These are phyloP conservation scores for Globisporangium nodosum DNA, from an alignment of 352 stramenopile genomes.

Conservation along the genomic window DNA sequence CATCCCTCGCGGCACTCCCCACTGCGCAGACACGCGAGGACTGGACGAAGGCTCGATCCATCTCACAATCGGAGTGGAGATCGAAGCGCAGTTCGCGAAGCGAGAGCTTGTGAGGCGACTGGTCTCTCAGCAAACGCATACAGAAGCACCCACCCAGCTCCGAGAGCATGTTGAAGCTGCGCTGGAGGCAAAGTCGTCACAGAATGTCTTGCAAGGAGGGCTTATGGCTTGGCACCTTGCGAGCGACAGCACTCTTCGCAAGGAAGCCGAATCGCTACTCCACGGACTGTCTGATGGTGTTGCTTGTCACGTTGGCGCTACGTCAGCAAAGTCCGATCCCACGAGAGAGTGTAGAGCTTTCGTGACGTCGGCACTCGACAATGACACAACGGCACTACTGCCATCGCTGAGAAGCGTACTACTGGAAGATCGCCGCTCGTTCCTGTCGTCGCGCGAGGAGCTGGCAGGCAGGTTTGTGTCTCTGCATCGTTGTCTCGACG, in stretches of 20 bases:
- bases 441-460: constrained; percentile 5
- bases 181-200: background rate
- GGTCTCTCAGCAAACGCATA: background rate
- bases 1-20: constrained; percentile 24
- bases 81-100: constrained; percentile 19
- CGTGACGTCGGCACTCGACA: background rate
- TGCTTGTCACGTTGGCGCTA: background rate
- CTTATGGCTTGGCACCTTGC: constrained; percentile 29
- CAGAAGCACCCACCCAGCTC: background rate
- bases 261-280: background rate
- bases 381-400: background rate
- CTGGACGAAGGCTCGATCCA: constrained; percentile 24
- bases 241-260: background rate
- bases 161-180: background rate
- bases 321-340: background rate
- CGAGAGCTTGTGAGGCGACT: constrained; percentile 6
- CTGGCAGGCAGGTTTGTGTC: background rate
- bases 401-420: background rate
- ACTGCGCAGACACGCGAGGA: constrained; percentile 23
- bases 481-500: constrained; percentile 4
- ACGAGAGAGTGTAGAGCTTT: background rate
- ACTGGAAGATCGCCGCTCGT: constrained; percentile 2
- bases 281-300: background rate
- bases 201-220: constrained; percentile 6
- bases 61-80: constrained; percentile 28